Evolutionary conservation across 2,329 filamentous ascomycete species (phyloP), one percentile per base, ranked within the genome.

Genomic region (Emergomyces pasteurianus): DNA sequence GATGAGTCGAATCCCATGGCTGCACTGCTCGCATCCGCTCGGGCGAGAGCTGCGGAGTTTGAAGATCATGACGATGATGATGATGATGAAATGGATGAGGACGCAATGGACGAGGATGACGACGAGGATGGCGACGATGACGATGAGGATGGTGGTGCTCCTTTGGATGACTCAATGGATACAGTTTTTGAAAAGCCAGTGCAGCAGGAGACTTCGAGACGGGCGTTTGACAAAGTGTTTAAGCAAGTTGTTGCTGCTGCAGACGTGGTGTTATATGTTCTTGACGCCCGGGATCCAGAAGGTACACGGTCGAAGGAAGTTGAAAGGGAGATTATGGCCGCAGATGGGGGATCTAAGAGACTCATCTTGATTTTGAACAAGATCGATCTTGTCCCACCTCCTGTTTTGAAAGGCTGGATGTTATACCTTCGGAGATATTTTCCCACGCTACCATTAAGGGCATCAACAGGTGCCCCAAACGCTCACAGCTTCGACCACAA

Each of bases 281-380:
- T 96, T 61, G 92, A 96, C 71, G 92, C 92, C 59, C 86, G 92
- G 67, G 91, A 96, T 70, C 92, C 92, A 0, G 88, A 95, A 73
- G 90, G 90, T 62, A 96, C 92, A 36, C 83, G 92, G 65, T 96
- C 92, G 43, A 88, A 87, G 71, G 90, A 95, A 66, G 88, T 96
- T 52, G 92, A 96, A 80, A 87, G 90, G 63, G 86, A 88, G 76
- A 86, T 96, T 73, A 92, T 95, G 88, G 87, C 90, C n/a, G 87
- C 90, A 10, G 88, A 90, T 16, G 83, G 82, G 34, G 89, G 88
- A 60, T 87, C 86, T 66, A 96, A 96, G 80, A 84, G 92, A 58
- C 81, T 96, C 62, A 95, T 96, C 63, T 84, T 96, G 62, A 84
- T 96, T 61, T 80, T 96, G 67, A 96, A 96, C 86, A 96, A 96